These are phyloP conservation scores for Nothomitra cinnamomea DNA, from an alignment of 2,329 filamentous ascomycete genomes.

Conservation along the genomic window DNA sequence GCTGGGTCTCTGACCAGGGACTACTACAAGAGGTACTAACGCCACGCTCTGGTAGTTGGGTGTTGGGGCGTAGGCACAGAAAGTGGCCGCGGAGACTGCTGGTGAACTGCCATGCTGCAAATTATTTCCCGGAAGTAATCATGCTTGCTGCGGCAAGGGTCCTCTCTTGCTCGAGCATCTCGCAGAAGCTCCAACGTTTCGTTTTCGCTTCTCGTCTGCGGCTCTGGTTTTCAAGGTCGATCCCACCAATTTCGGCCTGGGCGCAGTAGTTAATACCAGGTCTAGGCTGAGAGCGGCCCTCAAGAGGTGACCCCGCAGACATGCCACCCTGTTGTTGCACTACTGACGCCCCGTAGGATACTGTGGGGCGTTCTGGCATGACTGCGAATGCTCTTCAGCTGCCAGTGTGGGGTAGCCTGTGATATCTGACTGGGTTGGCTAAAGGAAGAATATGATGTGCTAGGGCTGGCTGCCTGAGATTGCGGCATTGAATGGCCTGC, in stretches of 20 bases:
- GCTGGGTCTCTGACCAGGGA: background rate
- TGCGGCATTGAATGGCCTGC: background rate
- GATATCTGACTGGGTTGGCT: conserved; percentile 22
- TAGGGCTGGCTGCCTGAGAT: conserved; percentile 27
- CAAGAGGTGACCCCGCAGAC: background rate
- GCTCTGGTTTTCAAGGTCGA: conserved; percentile 68
- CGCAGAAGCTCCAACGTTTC: too few relatives aligned
- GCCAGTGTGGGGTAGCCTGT: conserved; percentile 14
- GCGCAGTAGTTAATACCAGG: background rate
- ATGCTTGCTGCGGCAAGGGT: conserved; percentile 42
- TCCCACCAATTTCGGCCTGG: conserved; percentile 14
- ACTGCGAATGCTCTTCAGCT: conserved; percentile 13
- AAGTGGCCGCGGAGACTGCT: background rate
- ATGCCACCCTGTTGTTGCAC: conserved; percentile 1
- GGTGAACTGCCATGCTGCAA: background rate
- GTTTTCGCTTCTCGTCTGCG: conserved; percentile 69
- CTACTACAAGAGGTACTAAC: background rate
- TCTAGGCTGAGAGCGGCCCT: background rate
- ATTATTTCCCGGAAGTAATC: background rate
- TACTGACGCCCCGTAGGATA: conserved; percentile 9
- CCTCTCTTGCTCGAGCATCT: conserved; percentile 53
- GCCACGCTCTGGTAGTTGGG: background rate
- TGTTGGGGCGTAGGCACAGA: background rate
- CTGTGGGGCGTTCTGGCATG: conserved; percentile 8
- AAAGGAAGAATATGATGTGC: conserved; percentile 31